A percentile compares a stretch with the other conserved stretches of the same genome.
Conservation (phyloP, 306 rosid species). For the Amphicarpaea edgeworthii region DNA sequence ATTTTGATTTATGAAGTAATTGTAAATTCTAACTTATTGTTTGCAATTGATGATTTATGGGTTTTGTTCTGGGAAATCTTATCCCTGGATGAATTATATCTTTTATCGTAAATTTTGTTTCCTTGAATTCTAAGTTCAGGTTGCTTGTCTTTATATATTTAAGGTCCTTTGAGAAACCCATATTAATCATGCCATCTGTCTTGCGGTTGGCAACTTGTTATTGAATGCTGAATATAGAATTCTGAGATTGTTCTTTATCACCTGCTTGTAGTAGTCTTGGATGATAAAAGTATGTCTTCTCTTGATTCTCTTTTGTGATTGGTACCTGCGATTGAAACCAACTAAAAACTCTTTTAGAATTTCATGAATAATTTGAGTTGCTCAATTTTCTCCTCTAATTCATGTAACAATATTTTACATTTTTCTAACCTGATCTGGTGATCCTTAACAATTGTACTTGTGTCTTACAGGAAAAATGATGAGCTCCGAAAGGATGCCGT, state of each 20-base stretch:
- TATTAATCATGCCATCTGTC: constrained; percentile 13
- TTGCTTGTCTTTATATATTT: constrained; percentile 6
- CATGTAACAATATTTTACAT: constrained; percentile 18
- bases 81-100: constrained; percentile 9
- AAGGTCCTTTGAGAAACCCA: not conserved
- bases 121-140: constrained; percentile 26
- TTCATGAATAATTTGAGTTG: constrained; percentile 15
- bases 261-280: constrained; percentile 20
- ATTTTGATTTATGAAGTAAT: constrained; percentile 11
- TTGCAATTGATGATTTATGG: not conserved
- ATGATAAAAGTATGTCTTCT: not conserved
- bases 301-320: not conserved
- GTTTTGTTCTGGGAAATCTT: constrained; percentile 1
- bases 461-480: constrained; percentile 73
- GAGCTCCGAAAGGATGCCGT: constrained; percentile 90
- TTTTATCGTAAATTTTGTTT: constrained; percentile 9
- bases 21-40: not conserved
- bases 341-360: constrained; percentile 14
- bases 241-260: constrained; percentile 2
- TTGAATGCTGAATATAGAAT: not conserved
- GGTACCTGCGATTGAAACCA: constrained; percentile 16
- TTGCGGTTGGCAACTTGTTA: not conserved
- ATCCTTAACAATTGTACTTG: constrained; percentile 31
- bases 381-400: constrained; percentile 22
- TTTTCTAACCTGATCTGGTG: constrained; percentile 35